phyloP scores from a whole-genome alignment of 768 basidiomycete genomes.

The Boletus fagicola region DNA sequence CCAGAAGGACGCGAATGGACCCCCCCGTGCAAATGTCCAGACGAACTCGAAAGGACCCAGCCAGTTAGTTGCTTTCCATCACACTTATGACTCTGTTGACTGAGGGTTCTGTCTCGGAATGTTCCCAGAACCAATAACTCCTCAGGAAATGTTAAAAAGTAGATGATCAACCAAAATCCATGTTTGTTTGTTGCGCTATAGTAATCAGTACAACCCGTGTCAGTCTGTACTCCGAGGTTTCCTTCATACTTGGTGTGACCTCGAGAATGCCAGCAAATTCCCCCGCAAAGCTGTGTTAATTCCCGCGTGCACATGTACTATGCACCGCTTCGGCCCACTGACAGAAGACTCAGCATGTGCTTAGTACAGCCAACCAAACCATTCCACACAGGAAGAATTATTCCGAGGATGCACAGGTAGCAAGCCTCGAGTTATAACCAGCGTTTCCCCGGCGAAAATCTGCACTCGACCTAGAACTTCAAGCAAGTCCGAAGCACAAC shows the following conservation, averaged over 20 bases:
- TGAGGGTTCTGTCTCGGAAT: background rate
- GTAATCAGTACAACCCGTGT: background rate
- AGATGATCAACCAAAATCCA: background rate
- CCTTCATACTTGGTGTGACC: background rate
- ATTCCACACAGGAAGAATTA: background rate
- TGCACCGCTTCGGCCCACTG: background rate
- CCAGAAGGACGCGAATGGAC: background rate
- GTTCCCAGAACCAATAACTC: background rate
- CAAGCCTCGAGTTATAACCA: background rate
- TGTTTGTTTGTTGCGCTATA: background rate
- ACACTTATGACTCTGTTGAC: background rate
- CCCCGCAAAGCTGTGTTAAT: conserved; percentile 4
- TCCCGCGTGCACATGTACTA: background rate
- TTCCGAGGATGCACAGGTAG: background rate
- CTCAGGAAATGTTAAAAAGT: background rate
- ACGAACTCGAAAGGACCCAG: background rate
- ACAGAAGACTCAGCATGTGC: background rate
- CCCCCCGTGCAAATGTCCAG: no score
- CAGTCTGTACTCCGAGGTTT: background rate
- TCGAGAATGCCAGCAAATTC: background rate
- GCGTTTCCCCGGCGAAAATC: no score
- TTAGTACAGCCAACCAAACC: background rate
- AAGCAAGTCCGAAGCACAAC: background rate
- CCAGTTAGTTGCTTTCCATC: conserved; percentile 8
- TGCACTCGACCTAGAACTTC: background rate